Percentiles rank a stretch among this genome's conserved stretches.
Evolutionary conservation across 2,329 filamentous ascomycete genomes (phyloP).

Genomic region (Trichoderma harzianum): DNA sequence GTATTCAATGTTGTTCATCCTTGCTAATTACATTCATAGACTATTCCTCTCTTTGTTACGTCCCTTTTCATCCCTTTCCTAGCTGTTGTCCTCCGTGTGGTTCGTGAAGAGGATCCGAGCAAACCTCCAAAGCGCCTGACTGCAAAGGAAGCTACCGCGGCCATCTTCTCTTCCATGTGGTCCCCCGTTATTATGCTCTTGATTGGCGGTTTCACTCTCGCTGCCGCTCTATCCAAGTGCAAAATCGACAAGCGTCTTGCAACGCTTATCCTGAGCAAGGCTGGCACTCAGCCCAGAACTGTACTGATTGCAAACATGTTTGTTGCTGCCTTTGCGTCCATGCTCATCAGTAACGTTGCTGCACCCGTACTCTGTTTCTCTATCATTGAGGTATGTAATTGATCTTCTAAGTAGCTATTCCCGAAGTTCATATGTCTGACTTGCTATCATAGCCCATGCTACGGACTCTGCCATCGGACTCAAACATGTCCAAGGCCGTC

Average conservation of each 20-base stretch:
- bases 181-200: constrained; percentile 98
- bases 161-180: constrained; percentile 96
- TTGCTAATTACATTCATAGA: constrained; percentile 44
- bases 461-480: constrained; percentile 85
- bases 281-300: constrained; percentile 82
- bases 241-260: constrained; percentile 97
- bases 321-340: constrained; percentile 93
- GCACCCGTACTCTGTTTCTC: constrained; percentile 96
- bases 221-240: constrained; percentile 92
- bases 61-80: constrained; percentile 92
- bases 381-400: constrained; percentile 76
- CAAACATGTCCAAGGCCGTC: constrained; percentile 89
- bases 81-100: constrained; percentile 80
- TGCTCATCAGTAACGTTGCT: constrained; percentile 99
- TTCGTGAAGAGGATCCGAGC: constrained; percentile 63
- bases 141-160: constrained; percentile 76
- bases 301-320: constrained; percentile 98
- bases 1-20: no score
- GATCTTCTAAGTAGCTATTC: background rate
- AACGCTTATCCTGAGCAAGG: constrained; percentile 93
- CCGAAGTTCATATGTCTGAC: background rate
- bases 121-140: constrained; percentile 64
- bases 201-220: constrained; percentile 92
- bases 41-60: constrained; percentile 95
- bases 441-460: constrained; percentile 68